Evolutionary conservation across 2,329 filamentous ascomycete species (phyloP).

Genomic region (Rachicladosporium sp.): DNA sequence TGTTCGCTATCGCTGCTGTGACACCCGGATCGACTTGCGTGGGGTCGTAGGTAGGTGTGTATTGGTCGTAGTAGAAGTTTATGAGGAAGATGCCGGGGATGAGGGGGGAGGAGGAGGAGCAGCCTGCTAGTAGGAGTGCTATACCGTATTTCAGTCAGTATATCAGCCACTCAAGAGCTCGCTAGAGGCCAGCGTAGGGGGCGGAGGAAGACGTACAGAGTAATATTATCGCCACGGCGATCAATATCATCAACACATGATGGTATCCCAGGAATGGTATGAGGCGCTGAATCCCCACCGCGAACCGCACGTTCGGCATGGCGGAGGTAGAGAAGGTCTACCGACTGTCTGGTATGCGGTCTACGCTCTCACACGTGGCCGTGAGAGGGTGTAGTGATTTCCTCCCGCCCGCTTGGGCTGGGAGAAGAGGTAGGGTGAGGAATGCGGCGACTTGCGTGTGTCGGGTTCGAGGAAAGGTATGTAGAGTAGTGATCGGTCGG

Average conservation of each 20-base stretch:
- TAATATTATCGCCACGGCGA: conserved; percentile 84
- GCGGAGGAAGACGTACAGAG: conserved; percentile 28
- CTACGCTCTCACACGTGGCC: conserved; percentile 1
- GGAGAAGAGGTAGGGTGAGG: conserved; percentile 4
- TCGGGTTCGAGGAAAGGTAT: not conserved
- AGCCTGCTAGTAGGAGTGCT: conserved; percentile 78
- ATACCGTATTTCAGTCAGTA: no score
- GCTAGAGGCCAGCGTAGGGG: no score
- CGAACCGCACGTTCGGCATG: conserved; percentile 39
- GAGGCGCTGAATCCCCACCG: conserved; percentile 42
- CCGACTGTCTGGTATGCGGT: conserved; percentile 17
- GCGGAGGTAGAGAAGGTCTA: conserved; percentile 22
- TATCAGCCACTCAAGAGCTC: no score
- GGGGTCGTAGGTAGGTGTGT: conserved; percentile 68
- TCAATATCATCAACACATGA: conserved; percentile 94
- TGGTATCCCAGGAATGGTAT: conserved; percentile 55
- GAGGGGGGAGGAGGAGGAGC: conserved; percentile 87
- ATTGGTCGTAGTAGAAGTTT: conserved; percentile 89
- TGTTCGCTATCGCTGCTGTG: conserved; percentile 73
- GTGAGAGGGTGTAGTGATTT: not conserved
- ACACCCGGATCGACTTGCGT: conserved; percentile 86
- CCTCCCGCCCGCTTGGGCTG: conserved; percentile 6
- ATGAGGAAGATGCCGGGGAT: conserved; percentile 96
- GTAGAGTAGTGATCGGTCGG: conserved; percentile 1
- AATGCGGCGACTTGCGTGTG: conserved; percentile 2